phyloP scores from a whole-genome alignment of 116 monocot genomes.

The Thalassia testudinum region DNA sequence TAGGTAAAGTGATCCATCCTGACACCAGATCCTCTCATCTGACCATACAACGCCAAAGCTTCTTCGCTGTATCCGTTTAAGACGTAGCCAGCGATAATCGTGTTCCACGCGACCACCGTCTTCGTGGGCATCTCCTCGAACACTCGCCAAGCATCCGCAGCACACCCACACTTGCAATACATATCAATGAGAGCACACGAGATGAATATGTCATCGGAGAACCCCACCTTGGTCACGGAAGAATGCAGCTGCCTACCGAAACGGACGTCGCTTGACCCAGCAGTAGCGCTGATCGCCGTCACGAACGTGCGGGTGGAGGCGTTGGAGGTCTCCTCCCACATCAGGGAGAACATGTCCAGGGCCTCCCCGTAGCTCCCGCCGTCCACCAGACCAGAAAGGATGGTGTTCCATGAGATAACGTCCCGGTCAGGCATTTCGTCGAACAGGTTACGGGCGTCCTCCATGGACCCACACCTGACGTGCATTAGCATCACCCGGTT shows the following conservation, averaged over 20 bases:
- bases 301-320: slow-evolving; percentile 28
- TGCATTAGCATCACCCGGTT: slow-evolving; percentile 58
- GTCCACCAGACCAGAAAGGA: slow-evolving; percentile 54
- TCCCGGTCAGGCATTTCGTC: slow-evolving; percentile 54
- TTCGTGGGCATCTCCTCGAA: slow-evolving; percentile 74
- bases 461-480: slow-evolving; percentile 59
- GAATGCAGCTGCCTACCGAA: slow-evolving; percentile 57
- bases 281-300: slow-evolving; percentile 24
- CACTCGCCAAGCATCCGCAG: slow-evolving; percentile 47
- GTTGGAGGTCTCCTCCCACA: slow-evolving; percentile 29
- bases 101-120: slow-evolving; percentile 65
- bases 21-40: slow-evolving; percentile 45
- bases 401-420: slow-evolving; percentile 43
- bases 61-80: slow-evolving; percentile 73
- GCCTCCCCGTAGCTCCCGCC: slow-evolving; percentile 33
- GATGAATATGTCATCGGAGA: slow-evolving; percentile 29
- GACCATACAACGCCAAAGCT: slow-evolving; percentile 61
- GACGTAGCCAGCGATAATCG: slow-evolving; percentile 63
- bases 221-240: slow-evolving; percentile 31
- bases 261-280: slow-evolving; percentile 18
- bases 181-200: slow-evolving; percentile 59
- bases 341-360: slow-evolving; percentile 33
- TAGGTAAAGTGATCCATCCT: slow-evolving; percentile 89
- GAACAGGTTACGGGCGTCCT: slow-evolving; percentile 46
- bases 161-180: slow-evolving; percentile 71